These are phyloP conservation scores for barrel medic (Medicago truncatula) DNA, from an alignment of 306 rosid genomes.

Conservation along the genomic window DNA sequence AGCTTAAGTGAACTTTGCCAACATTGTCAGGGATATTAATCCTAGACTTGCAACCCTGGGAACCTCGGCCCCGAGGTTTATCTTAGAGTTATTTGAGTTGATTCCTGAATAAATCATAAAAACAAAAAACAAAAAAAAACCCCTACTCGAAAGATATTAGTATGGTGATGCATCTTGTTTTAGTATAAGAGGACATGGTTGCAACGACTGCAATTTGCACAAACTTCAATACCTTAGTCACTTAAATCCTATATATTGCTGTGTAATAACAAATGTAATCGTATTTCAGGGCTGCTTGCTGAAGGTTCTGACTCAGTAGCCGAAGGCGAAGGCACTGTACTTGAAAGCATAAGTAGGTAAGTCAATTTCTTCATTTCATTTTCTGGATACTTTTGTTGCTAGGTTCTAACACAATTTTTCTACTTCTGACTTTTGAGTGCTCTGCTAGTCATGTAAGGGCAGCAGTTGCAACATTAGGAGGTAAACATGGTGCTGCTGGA, in stretches of 20 bases:
- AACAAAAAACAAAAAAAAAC: background rate
- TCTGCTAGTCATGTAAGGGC: conserved; percentile 77
- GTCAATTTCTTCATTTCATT: conserved; percentile 29
- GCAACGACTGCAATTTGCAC: conserved; percentile 14
- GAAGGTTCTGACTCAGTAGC: conserved; percentile 81
- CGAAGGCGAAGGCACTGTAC: conserved; percentile 73
- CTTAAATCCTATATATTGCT: conserved; percentile 46
- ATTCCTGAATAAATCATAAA: background rate
- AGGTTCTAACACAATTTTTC: conserved; percentile 24
- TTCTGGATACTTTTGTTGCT: conserved; percentile 2
- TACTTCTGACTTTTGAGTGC: conserved; percentile 34
- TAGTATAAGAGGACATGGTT: conserved; percentile 3
- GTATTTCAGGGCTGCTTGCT: conserved; percentile 73
- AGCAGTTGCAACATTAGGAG: conserved; percentile 79
- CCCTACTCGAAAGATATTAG: conserved; percentile 20
- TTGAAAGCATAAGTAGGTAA: conserved; percentile 93
- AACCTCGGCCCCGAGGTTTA: background rate
- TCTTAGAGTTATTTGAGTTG: background rate
- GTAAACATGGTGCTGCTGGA: conserved; percentile 69
- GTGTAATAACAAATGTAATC: conserved; percentile 53
- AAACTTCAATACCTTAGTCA: conserved; percentile 32
- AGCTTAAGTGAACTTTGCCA: too few species aligned
- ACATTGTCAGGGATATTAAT: too few species aligned
- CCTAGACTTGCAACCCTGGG: background rate
- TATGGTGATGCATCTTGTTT: conserved; percentile 10